Base-by-base conservation (phyloP, 768 basidiomycete species). In the Suillus decipiens region DNA sequence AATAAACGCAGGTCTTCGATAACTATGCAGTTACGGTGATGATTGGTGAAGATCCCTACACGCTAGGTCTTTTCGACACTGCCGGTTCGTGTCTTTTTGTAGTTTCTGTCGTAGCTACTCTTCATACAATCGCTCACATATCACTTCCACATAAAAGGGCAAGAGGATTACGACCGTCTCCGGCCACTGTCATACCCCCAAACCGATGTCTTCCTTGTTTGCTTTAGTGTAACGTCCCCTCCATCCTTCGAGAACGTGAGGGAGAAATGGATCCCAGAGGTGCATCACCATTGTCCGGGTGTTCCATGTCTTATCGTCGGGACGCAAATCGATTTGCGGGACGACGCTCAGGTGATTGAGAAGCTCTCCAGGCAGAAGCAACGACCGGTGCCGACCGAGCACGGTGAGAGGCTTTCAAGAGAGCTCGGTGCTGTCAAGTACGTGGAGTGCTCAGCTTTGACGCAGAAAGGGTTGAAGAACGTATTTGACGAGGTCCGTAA, bases 251-350 rank as follows among this genome's bases (percentile, higher is more conserved):
- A 99, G 79, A 99, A 99, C 90, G 96, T 99, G 72, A 99, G 97
- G 86, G 97, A 99, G 81, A 99, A 99, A 77, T 99, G 97, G 97
- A 97, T 99, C 86, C 97, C 97, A 6, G 97, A 99, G 81, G 96
- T 99, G 60, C 96, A 96, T 76, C 97, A 99, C 76, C 97, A 99
- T 74, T 99, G 97, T 84, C 97, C 97, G 17, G 96, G 97, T 57
- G 96, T 98, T 63, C 96, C 96, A 68, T 98, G 96, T 85, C 88
- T 99, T 72, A 98, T 99, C 73, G 96, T 99, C 62, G 97, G 97
- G 68, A 99, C 97, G 55, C 97, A 99, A 81, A 84, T 97, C 74
- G 97, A 99, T 85, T 77, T 99, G 78, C 85, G 96, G 75, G 96
- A 98, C 71, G 97, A 99, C 73, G 78, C 85, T 31, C 87, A 90